phyloP scores from a whole-genome alignment of 2,329 filamentous ascomycete species.

The Didymosphaeria variabile region DNA sequence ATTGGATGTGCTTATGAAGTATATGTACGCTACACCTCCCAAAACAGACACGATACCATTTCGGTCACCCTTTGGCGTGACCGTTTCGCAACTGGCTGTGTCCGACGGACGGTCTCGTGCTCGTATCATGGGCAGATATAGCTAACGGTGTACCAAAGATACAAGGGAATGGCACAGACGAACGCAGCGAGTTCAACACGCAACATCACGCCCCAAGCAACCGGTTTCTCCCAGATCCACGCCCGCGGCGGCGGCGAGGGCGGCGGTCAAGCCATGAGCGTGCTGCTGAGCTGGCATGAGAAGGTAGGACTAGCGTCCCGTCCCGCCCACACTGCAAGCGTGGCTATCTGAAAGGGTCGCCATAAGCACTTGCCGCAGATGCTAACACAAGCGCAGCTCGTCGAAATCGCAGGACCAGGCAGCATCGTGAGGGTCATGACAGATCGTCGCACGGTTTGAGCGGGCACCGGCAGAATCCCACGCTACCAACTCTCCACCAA shows the following conservation, averaged over 20 bases:
- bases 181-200: slow-evolving; percentile 40
- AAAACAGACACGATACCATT: slow-evolving; percentile 1
- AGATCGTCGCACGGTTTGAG: slow-evolving; percentile 87
- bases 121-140: slow-evolving; percentile 13
- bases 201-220: slow-evolving; percentile 75
- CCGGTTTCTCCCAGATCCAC: slow-evolving; percentile 86
- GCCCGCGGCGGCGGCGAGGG: slow-evolving; percentile 69
- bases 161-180: slow-evolving; percentile 81
- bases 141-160: slow-evolving; percentile 61
- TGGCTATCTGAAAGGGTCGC: neutral
- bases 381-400: slow-evolving; percentile 62
- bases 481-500: slow-evolving; percentile 19
- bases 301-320: slow-evolving; percentile 62
- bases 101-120: slow-evolving; percentile 12
- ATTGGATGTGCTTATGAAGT: slow-evolving; percentile 96
- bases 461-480: slow-evolving; percentile 16
- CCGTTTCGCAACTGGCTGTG: slow-evolving; percentile 19
- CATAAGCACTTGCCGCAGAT: slow-evolving; percentile 3
- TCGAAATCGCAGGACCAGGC: slow-evolving; percentile 90
- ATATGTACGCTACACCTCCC: slow-evolving; percentile 71
- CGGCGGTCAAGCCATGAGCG: slow-evolving; percentile 91
- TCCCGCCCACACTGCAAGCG: slow-evolving; percentile 6
- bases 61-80: slow-evolving; percentile 23
- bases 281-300: slow-evolving; percentile 97
- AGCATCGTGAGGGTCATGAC: slow-evolving; percentile 94